Evolutionary conservation across 192 early-diverging fungal genomes (phyloP).

Genomic region (Coemansia sp.): DNA sequence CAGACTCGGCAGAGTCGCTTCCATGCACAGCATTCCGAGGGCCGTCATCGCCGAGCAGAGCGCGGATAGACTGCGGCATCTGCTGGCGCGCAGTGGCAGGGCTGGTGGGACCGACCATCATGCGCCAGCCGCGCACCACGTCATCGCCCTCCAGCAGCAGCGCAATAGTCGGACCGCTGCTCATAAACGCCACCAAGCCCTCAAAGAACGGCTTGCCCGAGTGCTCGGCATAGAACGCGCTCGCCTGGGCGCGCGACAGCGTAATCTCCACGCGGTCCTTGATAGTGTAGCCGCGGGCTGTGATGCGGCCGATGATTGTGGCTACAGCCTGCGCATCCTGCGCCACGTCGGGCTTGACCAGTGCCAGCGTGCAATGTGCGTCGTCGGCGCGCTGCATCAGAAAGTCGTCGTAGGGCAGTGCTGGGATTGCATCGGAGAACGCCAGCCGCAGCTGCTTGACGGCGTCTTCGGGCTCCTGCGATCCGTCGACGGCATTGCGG

Average conservation of each 20-base stretch:
- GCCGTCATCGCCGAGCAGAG: slow-evolving; percentile 49
- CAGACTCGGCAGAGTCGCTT: slow-evolving; percentile 56
- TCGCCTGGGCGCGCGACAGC: slow-evolving; percentile 46
- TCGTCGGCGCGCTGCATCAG: slow-evolving; percentile 52
- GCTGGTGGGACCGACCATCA: slow-evolving; percentile 59
- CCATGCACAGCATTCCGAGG: slow-evolving; percentile 62
- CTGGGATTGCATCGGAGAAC: slow-evolving; percentile 50
- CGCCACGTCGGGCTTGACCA: slow-evolving; percentile 61
- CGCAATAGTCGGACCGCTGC: slow-evolving; percentile 57
- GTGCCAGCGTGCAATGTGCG: slow-evolving; percentile 54
- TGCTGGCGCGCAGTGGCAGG: slow-evolving; percentile 31
- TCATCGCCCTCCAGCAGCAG: slow-evolving; percentile 57
- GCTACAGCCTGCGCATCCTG: slow-evolving; percentile 26
- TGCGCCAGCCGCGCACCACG: slow-evolving; percentile 57
- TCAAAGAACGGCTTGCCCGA: slow-evolving; percentile 44
- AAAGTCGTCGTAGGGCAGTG: slow-evolving; percentile 48
- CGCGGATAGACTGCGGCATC: slow-evolving; percentile 55
- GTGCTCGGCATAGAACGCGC: slow-evolving; percentile 54
- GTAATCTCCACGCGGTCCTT: slow-evolving; percentile 40
- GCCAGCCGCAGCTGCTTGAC: slow-evolving; percentile 52
- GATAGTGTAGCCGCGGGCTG: slow-evolving; percentile 52
- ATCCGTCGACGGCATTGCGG: slow-evolving; percentile 62
- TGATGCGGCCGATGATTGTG: slow-evolving; percentile 41
- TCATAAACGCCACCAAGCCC: slow-evolving; percentile 47
- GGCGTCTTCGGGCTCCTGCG: slow-evolving; percentile 54